phyloP scores from a whole-genome alignment of 83 land plant genomes.

The Picea abies region DNA sequence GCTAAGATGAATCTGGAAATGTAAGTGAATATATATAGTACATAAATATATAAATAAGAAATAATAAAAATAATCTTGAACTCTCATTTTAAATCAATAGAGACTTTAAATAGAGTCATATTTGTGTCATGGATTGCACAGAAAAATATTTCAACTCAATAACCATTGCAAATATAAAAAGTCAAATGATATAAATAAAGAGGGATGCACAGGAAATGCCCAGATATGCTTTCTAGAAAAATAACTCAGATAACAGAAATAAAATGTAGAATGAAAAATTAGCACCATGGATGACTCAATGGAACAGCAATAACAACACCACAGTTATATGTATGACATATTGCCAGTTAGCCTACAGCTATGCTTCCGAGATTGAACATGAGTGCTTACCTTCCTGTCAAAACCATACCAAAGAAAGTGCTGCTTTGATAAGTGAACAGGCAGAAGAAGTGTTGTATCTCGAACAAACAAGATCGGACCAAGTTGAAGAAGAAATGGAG shows the following conservation, averaged over 20 bases:
- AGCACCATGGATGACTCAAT: neutral
- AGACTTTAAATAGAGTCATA: too few relatives aligned
- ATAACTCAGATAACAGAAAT: too few relatives aligned
- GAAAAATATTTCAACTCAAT: too few relatives aligned
- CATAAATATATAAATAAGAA: too few relatives aligned
- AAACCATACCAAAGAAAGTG: slow-evolving; percentile 99
- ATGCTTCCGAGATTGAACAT: neutral
- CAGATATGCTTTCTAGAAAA: neutral
- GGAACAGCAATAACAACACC: neutral
- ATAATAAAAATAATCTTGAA: too few relatives aligned
- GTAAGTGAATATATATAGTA: too few relatives aligned
- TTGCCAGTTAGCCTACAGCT: neutral
- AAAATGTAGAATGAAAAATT: too few relatives aligned
- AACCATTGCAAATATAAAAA: too few relatives aligned
- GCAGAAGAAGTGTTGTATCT: slow-evolving; percentile 85
- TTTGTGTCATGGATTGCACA: too few relatives aligned
- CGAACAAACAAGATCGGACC: slow-evolving; percentile 94
- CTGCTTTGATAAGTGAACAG: slow-evolving; percentile 89
- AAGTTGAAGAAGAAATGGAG: slow-evolving; percentile 85
- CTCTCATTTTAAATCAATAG: too few relatives aligned
- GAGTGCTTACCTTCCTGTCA: slow-evolving; percentile 77
- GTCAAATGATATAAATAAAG: too few relatives aligned
- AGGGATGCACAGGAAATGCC: neutral
- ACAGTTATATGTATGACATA: neutral
- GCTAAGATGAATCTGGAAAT: too few relatives aligned